Evolutionary conservation across 495 filamentous ascomycete species (phyloP).

Genomic region (Eremomyces bilateralis): DNA sequence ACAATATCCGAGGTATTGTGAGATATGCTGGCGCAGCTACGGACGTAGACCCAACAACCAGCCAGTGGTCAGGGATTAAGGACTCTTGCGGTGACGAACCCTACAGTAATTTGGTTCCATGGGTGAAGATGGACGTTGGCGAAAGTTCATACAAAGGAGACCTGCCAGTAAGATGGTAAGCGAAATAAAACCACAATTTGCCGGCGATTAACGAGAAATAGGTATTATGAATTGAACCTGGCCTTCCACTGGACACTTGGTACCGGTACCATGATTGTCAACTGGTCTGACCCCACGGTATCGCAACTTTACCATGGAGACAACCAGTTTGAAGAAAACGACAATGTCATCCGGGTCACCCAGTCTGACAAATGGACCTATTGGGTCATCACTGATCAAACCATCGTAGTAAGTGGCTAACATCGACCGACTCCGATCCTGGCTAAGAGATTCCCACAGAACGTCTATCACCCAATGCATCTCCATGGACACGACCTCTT

Average conservation of each 20-base stretch:
- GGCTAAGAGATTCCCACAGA: no score
- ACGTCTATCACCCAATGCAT: no score
- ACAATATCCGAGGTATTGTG: slow-evolving; percentile 35
- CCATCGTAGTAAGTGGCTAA: no score
- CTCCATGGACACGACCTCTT: slow-evolving; percentile 19
- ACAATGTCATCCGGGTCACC: slow-evolving; percentile 1
- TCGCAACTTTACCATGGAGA: slow-evolving; percentile 2
- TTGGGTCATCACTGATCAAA: slow-evolving; percentile 8
- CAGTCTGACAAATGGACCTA: slow-evolving; percentile 5
- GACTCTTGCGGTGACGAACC: slow-evolving; percentile 1
- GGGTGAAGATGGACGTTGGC: slow-evolving; percentile 3
- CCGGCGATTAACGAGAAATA: no score
- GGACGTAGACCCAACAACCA: background rate
- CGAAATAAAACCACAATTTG: no score
- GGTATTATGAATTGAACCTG: slow-evolving; percentile 1
- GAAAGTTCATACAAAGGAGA: slow-evolving; percentile 1
- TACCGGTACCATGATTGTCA: background rate
- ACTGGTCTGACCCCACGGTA: slow-evolving; percentile 2
- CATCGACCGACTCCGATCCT: no score
- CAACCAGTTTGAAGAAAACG: background rate
- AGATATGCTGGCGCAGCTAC: slow-evolving; percentile 8
- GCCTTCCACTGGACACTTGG: slow-evolving; percentile 3
- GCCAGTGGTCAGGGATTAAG: no score
- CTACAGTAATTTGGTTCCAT: slow-evolving; percentile 3
- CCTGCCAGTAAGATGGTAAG: no score